Conservation (phyloP, 1,139 yeast species). For the Blastobotrys serpentis region DNA sequence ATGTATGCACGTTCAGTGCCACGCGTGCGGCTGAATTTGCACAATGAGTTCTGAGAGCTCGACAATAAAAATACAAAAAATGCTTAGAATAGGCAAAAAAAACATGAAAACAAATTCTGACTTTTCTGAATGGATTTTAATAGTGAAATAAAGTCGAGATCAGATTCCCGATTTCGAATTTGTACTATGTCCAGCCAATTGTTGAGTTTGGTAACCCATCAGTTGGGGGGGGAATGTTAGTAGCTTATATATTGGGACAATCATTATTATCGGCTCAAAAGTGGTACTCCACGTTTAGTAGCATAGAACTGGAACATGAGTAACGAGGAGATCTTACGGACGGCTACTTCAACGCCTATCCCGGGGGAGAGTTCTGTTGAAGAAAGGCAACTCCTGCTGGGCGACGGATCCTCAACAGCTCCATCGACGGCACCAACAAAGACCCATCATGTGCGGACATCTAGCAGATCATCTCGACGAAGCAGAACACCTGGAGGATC, state of each 20-base stretch:
- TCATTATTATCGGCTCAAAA: neutral
- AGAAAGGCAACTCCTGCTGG: neutral
- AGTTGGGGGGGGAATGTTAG: neutral
- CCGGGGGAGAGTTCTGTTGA: slow-evolving; percentile 5
- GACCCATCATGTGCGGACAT: slow-evolving; percentile 1
- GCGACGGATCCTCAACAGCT: neutral
- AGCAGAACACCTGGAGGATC: slow-evolving; percentile 8
- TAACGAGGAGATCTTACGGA: slow-evolving; percentile 5
- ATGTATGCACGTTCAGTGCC: no score
- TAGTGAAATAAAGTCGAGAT: no score
- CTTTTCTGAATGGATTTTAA: no score
- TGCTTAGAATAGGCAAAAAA: no score
- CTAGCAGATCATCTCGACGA: slow-evolving; percentile 3
- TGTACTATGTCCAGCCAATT: neutral
- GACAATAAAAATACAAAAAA: no score
- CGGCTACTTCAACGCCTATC: slow-evolving; percentile 1
- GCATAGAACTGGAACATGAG: neutral
- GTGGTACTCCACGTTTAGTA: neutral
- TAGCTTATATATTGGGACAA: neutral
- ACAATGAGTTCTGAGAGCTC: no score
- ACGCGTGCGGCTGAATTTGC: no score
- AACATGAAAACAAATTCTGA: no score
- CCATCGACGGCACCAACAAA: neutral
- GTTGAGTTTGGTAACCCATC: neutral
- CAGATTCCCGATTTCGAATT: no score